Evolutionary conservation across 2,329 filamentous ascomycete genomes (phyloP).

Genomic region (Talaromyces albobiverticillius): DNA sequence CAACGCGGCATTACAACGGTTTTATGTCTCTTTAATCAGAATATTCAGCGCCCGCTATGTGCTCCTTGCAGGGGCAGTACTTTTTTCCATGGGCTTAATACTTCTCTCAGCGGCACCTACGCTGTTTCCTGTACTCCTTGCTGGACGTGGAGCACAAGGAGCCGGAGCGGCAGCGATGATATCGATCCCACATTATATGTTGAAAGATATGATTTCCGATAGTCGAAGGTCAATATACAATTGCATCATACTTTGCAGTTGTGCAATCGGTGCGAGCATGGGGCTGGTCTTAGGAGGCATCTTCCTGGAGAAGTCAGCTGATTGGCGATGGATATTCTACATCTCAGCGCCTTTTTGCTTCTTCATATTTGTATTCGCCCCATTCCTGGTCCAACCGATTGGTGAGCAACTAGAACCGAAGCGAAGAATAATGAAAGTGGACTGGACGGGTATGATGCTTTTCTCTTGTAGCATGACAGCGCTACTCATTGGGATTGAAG

Average conservation of each 20-base stretch:
- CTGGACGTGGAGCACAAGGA: conserved; percentile 11
- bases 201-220: conserved; percentile 8
- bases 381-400: conserved; percentile 6
- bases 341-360: conserved; percentile 11
- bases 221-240: conserved; percentile 5
- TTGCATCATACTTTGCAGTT: conserved; percentile 1
- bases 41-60: conserved; percentile 3
- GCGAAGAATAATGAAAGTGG: conserved; percentile 7
- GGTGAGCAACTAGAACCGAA: conserved; percentile 4
- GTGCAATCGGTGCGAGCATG: conserved; percentile 3
- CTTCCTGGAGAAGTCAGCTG: neutral
- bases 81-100: conserved; percentile 9
- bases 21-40: conserved; percentile 3
- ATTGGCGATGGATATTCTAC: conserved; percentile 15
- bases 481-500: conserved; percentile 7
- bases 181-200: conserved; percentile 2
- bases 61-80: conserved; percentile 3
- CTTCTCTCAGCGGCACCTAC: conserved; percentile 3
- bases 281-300: neutral
- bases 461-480: conserved; percentile 7
- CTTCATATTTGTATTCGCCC: neutral
- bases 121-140: conserved; percentile 8
- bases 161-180: conserved; percentile 6
- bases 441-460: conserved; percentile 13
- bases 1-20: conserved; percentile 4